Conservation (phyloP, 805 yeast species). For the Metschnikowia baotianmanensis region DNA sequence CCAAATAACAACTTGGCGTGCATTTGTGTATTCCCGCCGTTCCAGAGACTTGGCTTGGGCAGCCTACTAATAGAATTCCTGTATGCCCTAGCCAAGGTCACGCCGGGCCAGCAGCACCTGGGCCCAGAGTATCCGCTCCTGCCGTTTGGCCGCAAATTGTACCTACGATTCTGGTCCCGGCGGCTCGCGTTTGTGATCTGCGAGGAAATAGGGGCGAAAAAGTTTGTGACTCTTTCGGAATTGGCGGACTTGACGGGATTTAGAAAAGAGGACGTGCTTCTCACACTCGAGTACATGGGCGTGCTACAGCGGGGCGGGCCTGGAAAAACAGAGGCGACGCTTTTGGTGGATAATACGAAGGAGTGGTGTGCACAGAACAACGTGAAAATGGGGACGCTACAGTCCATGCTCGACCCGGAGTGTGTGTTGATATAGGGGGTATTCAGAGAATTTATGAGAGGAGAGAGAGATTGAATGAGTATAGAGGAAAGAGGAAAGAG, state of each 20-base stretch:
- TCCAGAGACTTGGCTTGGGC: constrained; percentile 76
- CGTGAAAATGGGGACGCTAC: constrained; percentile 26
- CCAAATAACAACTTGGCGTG: constrained; percentile 84
- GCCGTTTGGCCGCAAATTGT: constrained; percentile 72
- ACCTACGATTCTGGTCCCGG: constrained; percentile 73
- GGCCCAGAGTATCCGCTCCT: constrained; percentile 94
- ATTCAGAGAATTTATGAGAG: too few species aligned
- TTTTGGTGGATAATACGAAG: constrained; percentile 12
- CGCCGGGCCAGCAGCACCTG: constrained; percentile 59
- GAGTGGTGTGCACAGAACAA: constrained; percentile 30
- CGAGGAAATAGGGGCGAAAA: constrained; percentile 8
- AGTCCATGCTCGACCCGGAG: constrained; percentile 29
- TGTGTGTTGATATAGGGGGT: constrained; percentile 23
- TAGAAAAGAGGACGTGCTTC: constrained; percentile 56
- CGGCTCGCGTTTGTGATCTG: constrained; percentile 25
- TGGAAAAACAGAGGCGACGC: background rate
- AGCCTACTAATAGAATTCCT: constrained; percentile 79
- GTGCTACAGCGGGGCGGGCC: constrained; percentile 16
- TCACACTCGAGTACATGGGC: constrained; percentile 57
- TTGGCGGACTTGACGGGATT: constrained; percentile 61
- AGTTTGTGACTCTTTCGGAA: constrained; percentile 42
- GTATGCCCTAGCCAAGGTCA: constrained; percentile 59
- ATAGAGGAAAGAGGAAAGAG: too few species aligned
- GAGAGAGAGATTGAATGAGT: too few species aligned
- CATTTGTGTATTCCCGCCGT: constrained; percentile 88